Conservation (phyloP, 73 alveolate species). For the Durusdinium trenchii region DNA sequence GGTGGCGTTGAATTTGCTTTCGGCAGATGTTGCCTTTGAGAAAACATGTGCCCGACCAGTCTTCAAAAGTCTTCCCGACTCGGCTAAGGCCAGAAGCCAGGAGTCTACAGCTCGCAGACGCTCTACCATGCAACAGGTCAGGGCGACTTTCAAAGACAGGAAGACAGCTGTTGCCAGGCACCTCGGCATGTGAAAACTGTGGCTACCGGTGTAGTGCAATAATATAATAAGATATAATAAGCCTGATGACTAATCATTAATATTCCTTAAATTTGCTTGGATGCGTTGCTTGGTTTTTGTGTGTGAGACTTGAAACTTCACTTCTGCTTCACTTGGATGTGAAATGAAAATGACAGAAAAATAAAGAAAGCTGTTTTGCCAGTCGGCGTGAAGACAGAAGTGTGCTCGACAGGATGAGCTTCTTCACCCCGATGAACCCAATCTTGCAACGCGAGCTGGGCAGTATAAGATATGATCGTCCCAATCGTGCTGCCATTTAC, state of each 20-base stretch:
- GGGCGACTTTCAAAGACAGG: constrained; percentile 18
- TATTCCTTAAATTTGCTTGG: too few species aligned
- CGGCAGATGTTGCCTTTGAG: neutral
- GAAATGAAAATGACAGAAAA: too few species aligned
- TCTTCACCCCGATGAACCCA: constrained; percentile 42
- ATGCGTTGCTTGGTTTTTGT: too few species aligned
- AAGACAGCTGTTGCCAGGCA: constrained; percentile 18
- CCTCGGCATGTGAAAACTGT: neutral
- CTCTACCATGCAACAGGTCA: constrained; percentile 37
- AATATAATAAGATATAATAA: too few species aligned
- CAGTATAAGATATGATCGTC: neutral
- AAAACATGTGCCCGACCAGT: too few species aligned
- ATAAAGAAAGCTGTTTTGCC: too few species aligned
- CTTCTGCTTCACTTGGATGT: too few species aligned
- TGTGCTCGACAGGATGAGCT: constrained; percentile 73
- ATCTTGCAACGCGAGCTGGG: constrained; percentile 24
- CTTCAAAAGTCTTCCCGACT: too few species aligned
- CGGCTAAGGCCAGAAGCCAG: constrained; percentile 18
- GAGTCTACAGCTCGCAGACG: constrained; percentile 18
- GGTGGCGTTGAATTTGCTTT: neutral
- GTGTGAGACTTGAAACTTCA: too few species aligned
- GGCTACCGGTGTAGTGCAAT: neutral
- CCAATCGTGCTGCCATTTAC: neutral
- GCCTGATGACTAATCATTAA: too few species aligned
- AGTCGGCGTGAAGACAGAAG: neutral